phyloP scores from a whole-genome alignment of 1,284 basidiomycete species.

The Trametes polyzona region DNA sequence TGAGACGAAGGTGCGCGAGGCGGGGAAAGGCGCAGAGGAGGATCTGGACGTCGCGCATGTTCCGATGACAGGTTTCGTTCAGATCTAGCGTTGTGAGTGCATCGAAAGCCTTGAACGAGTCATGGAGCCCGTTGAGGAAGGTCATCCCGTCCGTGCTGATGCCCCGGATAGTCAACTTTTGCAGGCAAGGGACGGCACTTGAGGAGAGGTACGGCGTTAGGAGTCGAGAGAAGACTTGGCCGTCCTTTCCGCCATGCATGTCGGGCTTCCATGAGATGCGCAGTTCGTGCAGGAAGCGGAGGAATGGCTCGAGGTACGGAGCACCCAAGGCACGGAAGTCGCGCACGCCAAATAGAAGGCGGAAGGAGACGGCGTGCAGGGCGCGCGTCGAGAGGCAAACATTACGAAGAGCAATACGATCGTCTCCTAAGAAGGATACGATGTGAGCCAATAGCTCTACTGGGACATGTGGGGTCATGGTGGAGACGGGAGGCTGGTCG shows the following conservation, averaged over 20 bases:
- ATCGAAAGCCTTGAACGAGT: neutral
- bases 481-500: neutral
- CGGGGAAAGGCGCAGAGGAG: slow-evolving; percentile 9
- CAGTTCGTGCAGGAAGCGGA: slow-evolving; percentile 2
- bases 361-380: slow-evolving; percentile 9
- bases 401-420: slow-evolving; percentile 3
- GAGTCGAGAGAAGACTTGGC: neutral
- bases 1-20: slow-evolving; percentile 7
- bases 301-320: slow-evolving; percentile 4
- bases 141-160: slow-evolving; percentile 9
- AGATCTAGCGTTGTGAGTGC: slow-evolving; percentile 11
- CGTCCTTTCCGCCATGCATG: slow-evolving; percentile 12
- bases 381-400: slow-evolving; percentile 6
- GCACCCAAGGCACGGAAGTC: slow-evolving; percentile 10
- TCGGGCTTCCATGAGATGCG: slow-evolving; percentile 15
- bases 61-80: slow-evolving; percentile 4
- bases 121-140: neutral
- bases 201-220: slow-evolving; percentile 12
- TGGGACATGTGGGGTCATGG: neutral
- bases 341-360: slow-evolving; percentile 10
- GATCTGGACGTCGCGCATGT: slow-evolving; percentile 11
- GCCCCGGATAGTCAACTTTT: slow-evolving; percentile 9
- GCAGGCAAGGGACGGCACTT: slow-evolving; percentile 1
- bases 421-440: slow-evolving; percentile 4
- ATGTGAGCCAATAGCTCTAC: slow-evolving; percentile 18